A percentile compares a stretch with the other conserved stretches of the same genome.
phyloP scores from a whole-genome alignment of 306 rosid genomes.

The Arachis hypogaea region DNA sequence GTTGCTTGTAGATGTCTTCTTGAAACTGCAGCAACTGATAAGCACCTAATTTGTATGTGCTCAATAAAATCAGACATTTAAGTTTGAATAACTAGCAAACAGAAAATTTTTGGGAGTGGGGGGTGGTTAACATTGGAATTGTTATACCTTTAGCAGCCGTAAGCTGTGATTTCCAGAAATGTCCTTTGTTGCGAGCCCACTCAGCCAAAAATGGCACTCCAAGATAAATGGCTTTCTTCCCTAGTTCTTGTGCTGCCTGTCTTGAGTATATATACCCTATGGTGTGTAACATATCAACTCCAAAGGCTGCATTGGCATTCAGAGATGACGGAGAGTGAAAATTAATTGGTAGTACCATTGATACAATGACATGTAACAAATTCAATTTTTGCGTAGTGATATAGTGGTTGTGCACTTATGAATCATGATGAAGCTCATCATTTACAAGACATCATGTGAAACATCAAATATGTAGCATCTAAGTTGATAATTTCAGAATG shows the following conservation, averaged over 20 bases:
- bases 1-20: conserved; percentile 69
- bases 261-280: conserved; percentile 82
- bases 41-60: conserved; percentile 63
- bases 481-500: conserved; percentile 6
- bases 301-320: conserved; percentile 61
- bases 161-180: conserved; percentile 88
- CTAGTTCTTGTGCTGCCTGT: conserved; percentile 96
- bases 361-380: conserved; percentile 4
- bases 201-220: conserved; percentile 93
- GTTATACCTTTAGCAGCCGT: conserved; percentile 86
- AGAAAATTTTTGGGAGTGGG: conserved; percentile 25
- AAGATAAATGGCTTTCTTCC: conserved; percentile 83
- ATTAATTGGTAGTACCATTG: conserved; percentile 13
- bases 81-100: conserved; percentile 12
- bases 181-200: conserved; percentile 93
- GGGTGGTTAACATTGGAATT: not conserved
- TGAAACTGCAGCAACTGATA: conserved; percentile 84
- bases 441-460: not conserved
- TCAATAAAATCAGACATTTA: conserved; percentile 35
- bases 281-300: conserved; percentile 72
- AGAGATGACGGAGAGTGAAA: conserved; percentile 8
- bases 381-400: not conserved
- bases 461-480: not conserved
- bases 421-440: not conserved
- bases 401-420: not conserved